phyloP scores from a whole-genome alignment of 2,329 filamentous ascomycete genomes.

The Clarireedia monteithiana region DNA sequence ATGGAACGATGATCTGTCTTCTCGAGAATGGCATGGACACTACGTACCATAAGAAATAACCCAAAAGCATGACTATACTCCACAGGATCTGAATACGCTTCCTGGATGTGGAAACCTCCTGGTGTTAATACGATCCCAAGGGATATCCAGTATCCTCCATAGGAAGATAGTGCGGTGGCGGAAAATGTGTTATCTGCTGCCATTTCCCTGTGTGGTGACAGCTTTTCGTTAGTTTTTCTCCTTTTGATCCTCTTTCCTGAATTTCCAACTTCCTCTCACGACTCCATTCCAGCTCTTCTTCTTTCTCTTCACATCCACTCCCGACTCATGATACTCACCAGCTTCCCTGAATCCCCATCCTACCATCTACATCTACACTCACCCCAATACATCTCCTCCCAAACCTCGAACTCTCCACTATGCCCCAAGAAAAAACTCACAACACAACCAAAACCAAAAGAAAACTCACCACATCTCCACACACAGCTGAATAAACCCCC shows the following conservation, averaged over 20 bases:
- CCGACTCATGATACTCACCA: too few relatives aligned
- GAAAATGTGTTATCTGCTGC: constrained; percentile 56
- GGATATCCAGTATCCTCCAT: constrained; percentile 55
- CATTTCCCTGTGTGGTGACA: constrained; percentile 44
- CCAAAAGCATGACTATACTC: constrained; percentile 43
- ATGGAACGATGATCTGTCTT: background rate
- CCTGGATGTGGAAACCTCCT: constrained; percentile 43
- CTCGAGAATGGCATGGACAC: background rate
- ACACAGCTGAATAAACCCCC: constrained; percentile 57
- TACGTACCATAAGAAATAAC: constrained; percentile 40
- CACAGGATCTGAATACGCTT: constrained; percentile 20
- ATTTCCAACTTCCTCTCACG: too few relatives aligned
- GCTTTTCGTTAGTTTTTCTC: background rate
- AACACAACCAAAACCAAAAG: background rate
- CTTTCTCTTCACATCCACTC: too few relatives aligned
- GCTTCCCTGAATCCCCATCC: too few relatives aligned
- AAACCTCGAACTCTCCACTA: background rate
- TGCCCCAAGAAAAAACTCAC: background rate
- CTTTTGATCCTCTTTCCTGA: background rate
- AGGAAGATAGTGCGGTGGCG: constrained; percentile 53
- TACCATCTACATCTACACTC: too few relatives aligned
- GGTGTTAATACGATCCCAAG: constrained; percentile 50
- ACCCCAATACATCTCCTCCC: background rate
- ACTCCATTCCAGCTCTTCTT: too few relatives aligned
- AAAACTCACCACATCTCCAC: constrained; percentile 50